phyloP scores from a whole-genome alignment of 1,284 basidiomycete species.

The Cutaneotrichosporon dermatis region DNA sequence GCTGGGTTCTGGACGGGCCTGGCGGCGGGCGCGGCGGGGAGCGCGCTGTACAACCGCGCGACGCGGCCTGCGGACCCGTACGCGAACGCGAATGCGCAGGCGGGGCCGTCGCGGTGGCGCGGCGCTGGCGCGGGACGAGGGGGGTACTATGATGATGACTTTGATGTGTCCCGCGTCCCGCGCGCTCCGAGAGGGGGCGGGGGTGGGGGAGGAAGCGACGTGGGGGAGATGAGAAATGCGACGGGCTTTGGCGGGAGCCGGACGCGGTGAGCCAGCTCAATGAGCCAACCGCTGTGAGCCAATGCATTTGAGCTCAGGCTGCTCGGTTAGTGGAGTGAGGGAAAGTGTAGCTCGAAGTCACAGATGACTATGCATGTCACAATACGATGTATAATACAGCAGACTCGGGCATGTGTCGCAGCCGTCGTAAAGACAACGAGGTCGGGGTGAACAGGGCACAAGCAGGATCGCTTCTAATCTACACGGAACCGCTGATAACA shows the following conservation, averaged over 20 bases:
- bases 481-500: too few relatives aligned
- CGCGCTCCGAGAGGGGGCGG: not conserved
- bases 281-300: too few relatives aligned
- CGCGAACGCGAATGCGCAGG: not conserved
- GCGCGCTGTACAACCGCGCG: constrained; percentile 49
- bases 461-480: too few relatives aligned
- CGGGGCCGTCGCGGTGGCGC: not conserved
- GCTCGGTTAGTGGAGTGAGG: too few relatives aligned
- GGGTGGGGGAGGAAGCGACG: not conserved
- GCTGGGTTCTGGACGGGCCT: constrained; percentile 80
- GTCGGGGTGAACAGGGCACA: too few relatives aligned
- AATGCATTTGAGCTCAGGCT: too few relatives aligned
- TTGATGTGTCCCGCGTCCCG: not conserved
- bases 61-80: not conserved
- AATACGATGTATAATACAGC: too few relatives aligned
- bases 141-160: not conserved
- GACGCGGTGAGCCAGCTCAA: not conserved
- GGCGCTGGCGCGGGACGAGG: not conserved
- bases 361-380: too few relatives aligned
- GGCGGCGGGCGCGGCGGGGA: constrained; percentile 62
- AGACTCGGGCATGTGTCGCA: too few relatives aligned
- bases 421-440: too few relatives aligned
- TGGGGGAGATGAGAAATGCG: not conserved
- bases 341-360: too few relatives aligned
- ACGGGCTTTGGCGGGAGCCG: not conserved